Conservation (phyloP, 345 rosid genomes). For the Populus pruinosa region DNA sequence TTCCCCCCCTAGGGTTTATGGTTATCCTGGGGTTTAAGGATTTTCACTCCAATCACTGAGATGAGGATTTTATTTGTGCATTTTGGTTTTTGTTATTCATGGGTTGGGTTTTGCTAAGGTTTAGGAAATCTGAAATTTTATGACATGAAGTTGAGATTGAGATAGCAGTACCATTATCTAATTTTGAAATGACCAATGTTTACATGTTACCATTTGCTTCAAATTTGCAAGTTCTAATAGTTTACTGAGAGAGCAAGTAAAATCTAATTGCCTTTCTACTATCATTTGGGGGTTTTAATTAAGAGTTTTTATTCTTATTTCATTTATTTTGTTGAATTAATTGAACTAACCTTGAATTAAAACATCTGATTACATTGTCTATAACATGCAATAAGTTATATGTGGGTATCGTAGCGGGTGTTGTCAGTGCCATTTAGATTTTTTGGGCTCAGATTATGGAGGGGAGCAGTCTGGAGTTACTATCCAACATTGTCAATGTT, state of each 20-base stretch:
- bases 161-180: not conserved
- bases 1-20: not conserved
- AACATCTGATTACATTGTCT: not conserved
- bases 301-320: not conserved
- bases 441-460: not conserved
- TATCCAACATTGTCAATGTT: not conserved
- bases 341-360: not conserved
- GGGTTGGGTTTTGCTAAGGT: slow-evolving; percentile 13
- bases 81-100: not conserved
- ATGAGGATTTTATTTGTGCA: not conserved
- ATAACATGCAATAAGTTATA: not conserved
- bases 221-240: not conserved
- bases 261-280: not conserved
- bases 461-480: not conserved
- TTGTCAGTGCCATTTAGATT: not conserved
- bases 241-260: not conserved
- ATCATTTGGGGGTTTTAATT: not conserved
- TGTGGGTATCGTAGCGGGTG: not conserved
- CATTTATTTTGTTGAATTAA: not conserved
- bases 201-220: not conserved
- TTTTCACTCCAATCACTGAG: not conserved
- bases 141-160: not conserved
- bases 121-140: too few relatives aligned
- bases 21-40: not conserved
- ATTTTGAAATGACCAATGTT: not conserved